phyloP scores from a whole-genome alignment of 495 filamentous ascomycete genomes.

The Aspergillus haitiensis region DNA sequence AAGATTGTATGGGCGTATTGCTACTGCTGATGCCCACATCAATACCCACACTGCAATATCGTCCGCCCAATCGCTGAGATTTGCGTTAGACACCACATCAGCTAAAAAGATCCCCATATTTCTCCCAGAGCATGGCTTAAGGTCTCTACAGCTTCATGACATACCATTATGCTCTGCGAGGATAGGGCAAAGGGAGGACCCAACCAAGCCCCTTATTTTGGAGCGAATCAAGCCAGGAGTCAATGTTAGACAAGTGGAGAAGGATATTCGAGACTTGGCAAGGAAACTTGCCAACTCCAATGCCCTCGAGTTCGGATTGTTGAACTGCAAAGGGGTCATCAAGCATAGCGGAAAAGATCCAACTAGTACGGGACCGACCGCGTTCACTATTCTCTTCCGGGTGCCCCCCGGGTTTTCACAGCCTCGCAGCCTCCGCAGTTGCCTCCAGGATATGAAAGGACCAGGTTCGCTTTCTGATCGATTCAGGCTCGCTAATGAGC shows the following conservation, averaged over 20 bases:
- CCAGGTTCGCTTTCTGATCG: slow-evolving; percentile 3
- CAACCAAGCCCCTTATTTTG: neutral
- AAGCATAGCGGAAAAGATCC: neutral
- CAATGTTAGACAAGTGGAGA: neutral
- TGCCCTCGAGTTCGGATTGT: slow-evolving; percentile 3
- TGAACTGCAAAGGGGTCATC: slow-evolving; percentile 9
- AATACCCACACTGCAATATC: neutral
- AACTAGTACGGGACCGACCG: neutral
- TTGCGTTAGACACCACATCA: neutral
- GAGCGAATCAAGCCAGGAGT: neutral
- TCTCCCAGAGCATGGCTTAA: neutral
- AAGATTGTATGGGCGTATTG: neutral
- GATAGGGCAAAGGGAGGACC: neutral
- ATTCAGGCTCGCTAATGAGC: neutral
- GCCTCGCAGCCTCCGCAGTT: neutral
- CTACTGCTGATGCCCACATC: no score
- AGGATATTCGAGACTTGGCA: neutral
- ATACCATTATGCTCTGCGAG: slow-evolving; percentile 1
- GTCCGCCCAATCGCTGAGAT: neutral
- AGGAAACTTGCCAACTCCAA: slow-evolving; percentile 1
- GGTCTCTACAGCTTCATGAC: neutral
- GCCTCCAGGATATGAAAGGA: neutral
- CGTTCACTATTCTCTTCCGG: slow-evolving; percentile 3
- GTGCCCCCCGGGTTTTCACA: neutral
- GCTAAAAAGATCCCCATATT: neutral